Evolutionary conservation across 371 early-diverging fungal genomes (phyloP), one percentile per base, ranked within the genome.

Genomic region (Smittium culicis): DNA sequence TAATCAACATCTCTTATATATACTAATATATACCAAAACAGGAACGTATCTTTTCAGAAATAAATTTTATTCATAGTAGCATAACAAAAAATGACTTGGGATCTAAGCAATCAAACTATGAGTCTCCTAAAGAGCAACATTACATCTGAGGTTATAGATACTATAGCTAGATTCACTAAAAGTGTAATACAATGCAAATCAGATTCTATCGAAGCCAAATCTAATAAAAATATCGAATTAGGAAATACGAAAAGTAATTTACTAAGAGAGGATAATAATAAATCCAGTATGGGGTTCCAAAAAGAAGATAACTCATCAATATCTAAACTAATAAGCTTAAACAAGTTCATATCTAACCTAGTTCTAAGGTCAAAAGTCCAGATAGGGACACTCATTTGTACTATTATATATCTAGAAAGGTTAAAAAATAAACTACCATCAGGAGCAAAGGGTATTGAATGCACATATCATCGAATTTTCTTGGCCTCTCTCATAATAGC

Each of bases 381-480:
- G 31, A 74, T 82, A 0, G 86, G 84, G 16, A 85, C 86, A 5
- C 75, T 87, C 20, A 75, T 87, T 28, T 79, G 81, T 32, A 79
- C 83, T 1, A 68, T 87, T 1, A 82, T 86, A 1, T 81, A 84
- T 68, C 71, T 86, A 29, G 81, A 80, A 31, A 80, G 85, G 24
- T 65, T 85, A 57, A 76, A 78, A 58, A 71, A 72, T 30, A 76
- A 79, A 28, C 71, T 87, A 31, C 79, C 83, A 34, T 72, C 70
- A 33, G 76, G 80, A 24, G 83, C 85, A 11, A 79, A 79, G 75
- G 84, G 83, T 2, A 86, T 88, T 82, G 81, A 82, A 63, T 89
- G 88, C 69, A 88, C 89, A 5, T 81, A 82, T 67, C 89, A 90
- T 69, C 81, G 91, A 33, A 85, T 89, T 27, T 83, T 88, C 66